These are phyloP conservation scores for Syzygium oleosum DNA, from an alignment of 345 rosid species.

Conservation along the genomic window DNA sequence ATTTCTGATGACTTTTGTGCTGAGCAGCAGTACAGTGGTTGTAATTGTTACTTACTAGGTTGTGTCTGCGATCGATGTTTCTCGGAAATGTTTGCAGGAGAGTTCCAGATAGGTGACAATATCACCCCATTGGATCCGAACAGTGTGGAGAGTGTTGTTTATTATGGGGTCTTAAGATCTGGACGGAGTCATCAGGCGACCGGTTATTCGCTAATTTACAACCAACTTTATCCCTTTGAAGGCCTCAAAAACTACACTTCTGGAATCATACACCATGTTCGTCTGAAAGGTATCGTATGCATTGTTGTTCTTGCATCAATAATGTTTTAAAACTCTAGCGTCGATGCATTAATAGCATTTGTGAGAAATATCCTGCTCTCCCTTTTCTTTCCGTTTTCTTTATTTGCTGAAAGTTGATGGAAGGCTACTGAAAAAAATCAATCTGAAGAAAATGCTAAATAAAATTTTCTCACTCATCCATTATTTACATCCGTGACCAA, in stretches of 20 bases:
- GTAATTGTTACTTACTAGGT: neutral
- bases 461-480: neutral
- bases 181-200: constrained; percentile 21
- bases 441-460: neutral
- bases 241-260: constrained; percentile 69
- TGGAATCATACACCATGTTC: constrained; percentile 83
- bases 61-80: neutral
- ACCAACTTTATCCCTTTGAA: constrained; percentile 45
- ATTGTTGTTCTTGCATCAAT: neutral
- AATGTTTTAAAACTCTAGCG: neutral
- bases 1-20: neutral
- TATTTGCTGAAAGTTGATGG: neutral
- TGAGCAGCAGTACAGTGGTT: neutral
- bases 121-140: constrained; percentile 38
- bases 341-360: neutral
- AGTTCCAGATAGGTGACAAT: constrained; percentile 42
- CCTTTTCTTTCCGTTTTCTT: neutral
- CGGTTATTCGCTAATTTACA: constrained; percentile 60
- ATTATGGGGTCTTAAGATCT: constrained; percentile 28
- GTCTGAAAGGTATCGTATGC: constrained; percentile 34
- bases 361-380: neutral
- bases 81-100: constrained; percentile 27
- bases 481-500: neutral
- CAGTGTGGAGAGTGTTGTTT: constrained; percentile 50
- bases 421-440: neutral